Conservation (phyloP, 306 rosid genomes). For the Quercus agrifolia region DNA sequence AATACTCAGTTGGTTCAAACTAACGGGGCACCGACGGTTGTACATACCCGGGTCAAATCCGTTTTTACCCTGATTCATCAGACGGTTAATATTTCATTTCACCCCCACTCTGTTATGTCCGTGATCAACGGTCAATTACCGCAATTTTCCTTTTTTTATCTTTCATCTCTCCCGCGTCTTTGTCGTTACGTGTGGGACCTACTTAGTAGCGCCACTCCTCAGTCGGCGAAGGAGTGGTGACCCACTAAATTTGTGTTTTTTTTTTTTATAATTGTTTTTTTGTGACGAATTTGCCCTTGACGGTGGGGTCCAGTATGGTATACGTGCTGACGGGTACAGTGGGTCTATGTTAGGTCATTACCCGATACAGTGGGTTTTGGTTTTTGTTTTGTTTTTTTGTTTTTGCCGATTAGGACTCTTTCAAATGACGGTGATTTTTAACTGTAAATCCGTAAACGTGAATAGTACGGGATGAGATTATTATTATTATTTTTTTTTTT, state of each 20-base stretch:
- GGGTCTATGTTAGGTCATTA: slow-evolving; percentile 8
- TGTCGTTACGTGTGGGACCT: slow-evolving; percentile 44
- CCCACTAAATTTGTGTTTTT: slow-evolving; percentile 18
- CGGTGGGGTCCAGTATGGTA: not conserved
- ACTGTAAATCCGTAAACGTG: not conserved
- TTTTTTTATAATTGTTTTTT: not conserved
- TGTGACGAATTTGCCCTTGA: slow-evolving; percentile 25
- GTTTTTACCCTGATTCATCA: slow-evolving; percentile 17
- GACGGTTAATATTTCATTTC: slow-evolving; percentile 20
- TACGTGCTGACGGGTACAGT: slow-evolving; percentile 14
- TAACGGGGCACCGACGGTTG: slow-evolving; percentile 37
- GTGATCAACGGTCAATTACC: slow-evolving; percentile 51
- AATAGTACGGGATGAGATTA: not conserved
- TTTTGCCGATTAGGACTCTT: not conserved
- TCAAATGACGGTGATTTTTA: not conserved
- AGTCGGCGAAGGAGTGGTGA: slow-evolving; percentile 35
- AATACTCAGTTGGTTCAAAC: not conserved
- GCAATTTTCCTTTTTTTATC: not conserved
- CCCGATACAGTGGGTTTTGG: not conserved
- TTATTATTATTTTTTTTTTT: not conserved
- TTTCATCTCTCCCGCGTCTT: slow-evolving; percentile 15
- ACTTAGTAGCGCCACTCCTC: not conserved
- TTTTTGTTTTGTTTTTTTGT: not conserved
- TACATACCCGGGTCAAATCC: not conserved
- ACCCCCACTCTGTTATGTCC: slow-evolving; percentile 27